Evolutionary conservation across 2,329 filamentous ascomycete species (phyloP), one percentile per base, ranked within the genome.

Genomic region (Clonostachys rosea): DNA sequence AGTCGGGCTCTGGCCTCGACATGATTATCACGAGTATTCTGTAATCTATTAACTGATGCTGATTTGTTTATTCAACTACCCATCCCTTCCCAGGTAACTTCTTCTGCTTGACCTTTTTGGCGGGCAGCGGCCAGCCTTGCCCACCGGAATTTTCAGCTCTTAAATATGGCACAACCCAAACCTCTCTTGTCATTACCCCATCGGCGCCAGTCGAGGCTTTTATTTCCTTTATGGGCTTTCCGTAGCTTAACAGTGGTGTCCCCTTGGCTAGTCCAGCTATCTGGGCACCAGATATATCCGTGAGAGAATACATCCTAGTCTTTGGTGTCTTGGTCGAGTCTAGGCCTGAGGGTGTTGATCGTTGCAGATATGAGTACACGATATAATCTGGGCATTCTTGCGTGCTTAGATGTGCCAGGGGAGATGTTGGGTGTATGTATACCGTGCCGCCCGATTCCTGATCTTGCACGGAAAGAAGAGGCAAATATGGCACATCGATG

Each of bases 181-280:
- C 91, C 66, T 94, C 86, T 43, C 91, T 78, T 52, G 68, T 68
- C 50, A 61, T 70, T 20, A 61, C 61, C 1, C 63, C 65, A 13
- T 67, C 62, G 2, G 59, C 58, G 24, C 61, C 58, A 42, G 61
- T 58, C 40, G 62, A 67, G 44, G 69, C 60, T 53, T 78, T 70
- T 13, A 88, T 79, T 72, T 94, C 91, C 56, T 94, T 94, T 61
- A 96, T 84, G 1, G 94, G 92, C 71, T 97, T 97, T 5, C 90
- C 89, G 55, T 92, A 91, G 36, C 81, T 81, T 18, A 97, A 65
- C 46, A 99, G 70, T 43, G 91, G 89, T 12, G 94, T 97, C 0
- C 88, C 89, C 61, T 90, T 86, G 6, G 91, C 89, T 47, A 97
- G 73, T 2, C 81, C 83, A 5, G 87, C 81, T 6, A 99, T 76